A percentile compares a stretch with the other conserved stretches of the same genome.
phyloP scores from a whole-genome alignment of 2,329 filamentous ascomycete genomes.

The Aspergillus pseudoterreus region DNA sequence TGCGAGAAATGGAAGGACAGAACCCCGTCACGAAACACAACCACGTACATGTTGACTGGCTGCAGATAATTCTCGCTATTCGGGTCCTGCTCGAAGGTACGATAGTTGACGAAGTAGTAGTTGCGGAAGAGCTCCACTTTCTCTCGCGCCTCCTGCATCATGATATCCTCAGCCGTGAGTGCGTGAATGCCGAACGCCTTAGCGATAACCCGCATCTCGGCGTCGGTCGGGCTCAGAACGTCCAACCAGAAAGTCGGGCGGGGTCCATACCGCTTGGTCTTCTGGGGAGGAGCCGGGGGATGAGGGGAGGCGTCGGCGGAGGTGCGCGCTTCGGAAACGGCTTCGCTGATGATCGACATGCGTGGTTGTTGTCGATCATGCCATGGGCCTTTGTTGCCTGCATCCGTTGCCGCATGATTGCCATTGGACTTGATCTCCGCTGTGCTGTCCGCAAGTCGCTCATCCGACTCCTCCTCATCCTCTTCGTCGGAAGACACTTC shows the following conservation, averaged over 20 bases:
- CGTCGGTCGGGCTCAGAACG: slow-evolving; percentile 82
- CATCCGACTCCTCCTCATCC: slow-evolving; percentile 50
- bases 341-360: slow-evolving; percentile 35
- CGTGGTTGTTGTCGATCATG: slow-evolving; percentile 13
- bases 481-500: slow-evolving; percentile 71
- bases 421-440: slow-evolving; percentile 13
- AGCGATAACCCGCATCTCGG: slow-evolving; percentile 89
- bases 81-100: slow-evolving; percentile 92
- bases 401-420: slow-evolving; percentile 13
- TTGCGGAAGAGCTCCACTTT: slow-evolving; percentile 97
- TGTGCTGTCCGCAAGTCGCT: slow-evolving; percentile 19
- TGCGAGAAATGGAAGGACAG: slow-evolving; percentile 97
- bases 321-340: slow-evolving; percentile 26
- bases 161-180: slow-evolving; percentile 90
- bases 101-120: slow-evolving; percentile 99
- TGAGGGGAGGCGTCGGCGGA: slow-evolving; percentile 20
- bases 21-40: slow-evolving; percentile 93
- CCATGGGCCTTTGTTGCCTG: background rate
- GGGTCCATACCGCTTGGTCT: slow-evolving; percentile 63
- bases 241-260: slow-evolving; percentile 97
- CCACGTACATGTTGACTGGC: slow-evolving; percentile 94
- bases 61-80: slow-evolving; percentile 87
- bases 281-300: slow-evolving; percentile 19
- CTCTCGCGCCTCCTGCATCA: slow-evolving; percentile 94
- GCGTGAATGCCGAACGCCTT: slow-evolving; percentile 96